These are phyloP conservation scores for Xanthoceras sorbifolium DNA, from an alignment of 345 rosid species.

Conservation along the genomic window DNA sequence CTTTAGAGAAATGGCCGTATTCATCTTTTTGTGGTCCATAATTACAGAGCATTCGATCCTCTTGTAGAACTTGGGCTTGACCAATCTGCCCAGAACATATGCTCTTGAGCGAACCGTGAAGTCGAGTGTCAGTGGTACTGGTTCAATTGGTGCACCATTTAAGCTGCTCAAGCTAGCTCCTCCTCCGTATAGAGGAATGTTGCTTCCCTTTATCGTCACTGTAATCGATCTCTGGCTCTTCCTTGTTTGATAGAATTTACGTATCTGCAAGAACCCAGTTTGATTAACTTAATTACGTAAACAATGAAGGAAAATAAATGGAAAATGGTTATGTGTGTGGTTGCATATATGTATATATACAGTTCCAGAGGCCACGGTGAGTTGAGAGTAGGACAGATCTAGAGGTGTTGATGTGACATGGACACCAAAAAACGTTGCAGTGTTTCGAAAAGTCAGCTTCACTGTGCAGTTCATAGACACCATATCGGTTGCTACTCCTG, in stretches of 20 bases:
- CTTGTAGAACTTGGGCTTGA: conserved; percentile 56
- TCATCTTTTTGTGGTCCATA: conserved; percentile 64
- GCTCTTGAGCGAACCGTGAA: conserved; percentile 63
- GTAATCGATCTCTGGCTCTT: conserved; percentile 56
- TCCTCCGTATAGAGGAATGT: conserved; percentile 64
- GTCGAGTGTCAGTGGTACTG: conserved; percentile 50
- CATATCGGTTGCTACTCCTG: conserved; percentile 71
- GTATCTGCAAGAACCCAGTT: conserved; percentile 37
- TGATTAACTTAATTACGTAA: not conserved
- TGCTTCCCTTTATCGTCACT: conserved; percentile 42
- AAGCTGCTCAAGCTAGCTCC: conserved; percentile 54
- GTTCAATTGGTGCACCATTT: conserved; percentile 49
- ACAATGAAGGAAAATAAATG: not conserved
- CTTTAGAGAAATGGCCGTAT: conserved; percentile 40
- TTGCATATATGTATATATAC: conserved; percentile 29
- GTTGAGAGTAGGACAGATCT: conserved; percentile 61
- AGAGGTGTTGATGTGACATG: conserved; percentile 63
- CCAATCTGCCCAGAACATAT: conserved; percentile 59
- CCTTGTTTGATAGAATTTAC: conserved; percentile 59
- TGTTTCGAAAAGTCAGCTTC: conserved; percentile 55
- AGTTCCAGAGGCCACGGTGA: conserved; percentile 58
- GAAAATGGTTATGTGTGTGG: not conserved
- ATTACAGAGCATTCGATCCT: conserved; percentile 45
- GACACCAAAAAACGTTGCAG: conserved; percentile 66
- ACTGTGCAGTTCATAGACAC: conserved; percentile 63